Percentiles rank a stretch among this genome's conserved stretches.
Conservation (phyloP, 148 eudicot genomes). For the Rhododendron griersonianum region DNA sequence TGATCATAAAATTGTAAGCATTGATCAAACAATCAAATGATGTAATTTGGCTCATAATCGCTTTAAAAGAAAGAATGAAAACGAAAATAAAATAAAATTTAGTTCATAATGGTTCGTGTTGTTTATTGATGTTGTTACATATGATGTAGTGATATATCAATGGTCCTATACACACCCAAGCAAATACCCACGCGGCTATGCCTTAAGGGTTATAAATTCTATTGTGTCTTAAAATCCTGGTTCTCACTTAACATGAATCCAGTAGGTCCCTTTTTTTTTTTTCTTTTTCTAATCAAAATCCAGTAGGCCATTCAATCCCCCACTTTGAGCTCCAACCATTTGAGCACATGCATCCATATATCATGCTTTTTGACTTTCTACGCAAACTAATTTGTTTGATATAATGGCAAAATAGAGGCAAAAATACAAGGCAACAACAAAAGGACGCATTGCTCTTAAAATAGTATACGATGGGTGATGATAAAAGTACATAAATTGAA, state of each 20-base stretch:
- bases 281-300: neutral
- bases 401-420: neutral
- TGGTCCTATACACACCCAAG: neutral
- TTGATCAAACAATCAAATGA: neutral
- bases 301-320: neutral
- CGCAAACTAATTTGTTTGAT: neutral
- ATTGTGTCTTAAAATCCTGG: neutral
- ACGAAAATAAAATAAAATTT: neutral
- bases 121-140: neutral
- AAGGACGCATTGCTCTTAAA: neutral
- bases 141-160: neutral
- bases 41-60: neutral
- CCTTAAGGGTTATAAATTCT: neutral
- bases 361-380: neutral
- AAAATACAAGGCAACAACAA: neutral
- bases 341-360: neutral
- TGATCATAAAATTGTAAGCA: neutral
- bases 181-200: neutral
- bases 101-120: neutral
- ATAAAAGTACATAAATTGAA: neutral
- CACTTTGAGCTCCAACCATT: neutral
- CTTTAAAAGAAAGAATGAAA: neutral
- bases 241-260: neutral
- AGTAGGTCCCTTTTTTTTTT: neutral
- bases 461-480: too few species aligned